Evolutionary conservation across 768 basidiomycete species (phyloP).

Genomic region (Xerocomus potaroensis): DNA sequence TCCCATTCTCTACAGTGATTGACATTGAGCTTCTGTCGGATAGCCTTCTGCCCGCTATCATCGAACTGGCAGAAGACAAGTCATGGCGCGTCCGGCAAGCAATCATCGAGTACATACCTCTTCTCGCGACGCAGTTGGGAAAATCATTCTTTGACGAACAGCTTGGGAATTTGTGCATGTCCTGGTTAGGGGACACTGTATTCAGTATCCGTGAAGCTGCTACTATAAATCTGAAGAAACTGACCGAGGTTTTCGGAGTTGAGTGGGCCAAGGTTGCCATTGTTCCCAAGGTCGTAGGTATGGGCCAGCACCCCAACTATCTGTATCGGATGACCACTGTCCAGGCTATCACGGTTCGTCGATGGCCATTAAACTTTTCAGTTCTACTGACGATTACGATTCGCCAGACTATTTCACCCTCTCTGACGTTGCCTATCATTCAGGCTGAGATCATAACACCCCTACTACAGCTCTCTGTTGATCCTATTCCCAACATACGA

Average conservation of each 20-base stretch:
- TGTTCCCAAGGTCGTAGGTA: conserved; percentile 94
- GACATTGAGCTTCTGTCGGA: conserved; percentile 94
- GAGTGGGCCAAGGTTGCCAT: conserved; percentile 95
- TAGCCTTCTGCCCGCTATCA: conserved; percentile 94
- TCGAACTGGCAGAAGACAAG: conserved; percentile 97
- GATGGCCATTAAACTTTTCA: not conserved
- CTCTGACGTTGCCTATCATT: conserved; percentile 79
- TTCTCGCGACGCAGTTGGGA: conserved; percentile 96
- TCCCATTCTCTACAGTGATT: conserved; percentile 60
- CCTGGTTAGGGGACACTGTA: conserved; percentile 97
- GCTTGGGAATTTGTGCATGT: conserved; percentile 95
- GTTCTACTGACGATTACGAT: conserved; percentile 7
- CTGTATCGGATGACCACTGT: conserved; percentile 98
- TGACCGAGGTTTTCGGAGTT: conserved; percentile 97
- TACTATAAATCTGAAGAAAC: conserved; percentile 91
- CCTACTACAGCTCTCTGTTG: conserved; percentile 74
- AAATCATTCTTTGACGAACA: conserved; percentile 98
- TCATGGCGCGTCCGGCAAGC: conserved; percentile 99
- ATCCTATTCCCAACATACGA: conserved; percentile 97
- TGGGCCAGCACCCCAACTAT: conserved; percentile 97
- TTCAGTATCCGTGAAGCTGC: conserved; percentile 99
- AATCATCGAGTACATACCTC: conserved; percentile 99
- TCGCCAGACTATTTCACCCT: conserved; percentile 89
- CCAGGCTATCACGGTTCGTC: conserved; percentile 89
- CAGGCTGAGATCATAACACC: conserved; percentile 80